Base-by-base conservation (phyloP, 192 early-diverging fungal genomes). In the Coemansia sp. region DNA sequence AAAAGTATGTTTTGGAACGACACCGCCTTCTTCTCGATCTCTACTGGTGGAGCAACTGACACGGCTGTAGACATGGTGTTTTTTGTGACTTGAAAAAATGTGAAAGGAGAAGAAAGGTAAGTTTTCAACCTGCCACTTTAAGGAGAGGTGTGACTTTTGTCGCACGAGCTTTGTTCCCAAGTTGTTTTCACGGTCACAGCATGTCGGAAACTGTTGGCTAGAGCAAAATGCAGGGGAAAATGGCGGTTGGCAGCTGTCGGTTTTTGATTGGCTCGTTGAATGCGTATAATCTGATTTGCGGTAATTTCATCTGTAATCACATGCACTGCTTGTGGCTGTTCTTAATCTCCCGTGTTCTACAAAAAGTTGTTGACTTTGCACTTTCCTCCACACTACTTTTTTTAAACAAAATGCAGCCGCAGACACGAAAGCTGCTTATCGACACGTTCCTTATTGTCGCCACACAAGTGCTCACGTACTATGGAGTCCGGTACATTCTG, bases 381-480 rank as follows among this genome's bases (percentile, higher is more conserved):
- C 25, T 25, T 54, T 23, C 15, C 52, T 54, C 5, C 52, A 14
- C 10, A 22, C 52, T 57, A 41, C 39, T 19, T 32, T 22, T 15
- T 8, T 17, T 15, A 9, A 27, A 25, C 23, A 35, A 35, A 32
- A 82, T 82, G 79, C 79, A 82, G 66, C 74, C 73, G n/a, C 74
- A 75, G 50, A 76, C 79, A 29, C 73, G 74, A 57, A 82, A 82
- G 67, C 59, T 75, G 14, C 63, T 82, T 15, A 27, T 78, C 39
- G 79, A 82, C 54, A 67, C 70, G 19, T 45, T 82, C 4, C 66
- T 93, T 17, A 88, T 97, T 72, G 95, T 92, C 17, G 63, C 94
- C 17, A 92, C 92, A 29, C 94, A 97, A 62, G 88, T 94, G 12
- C 90, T 89, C 10, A 89, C 93, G 60, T 95, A 91, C 80, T 93